A percentile compares a stretch with the other conserved stretches of the same genome.
phyloP scores from a whole-genome alignment of 2,329 filamentous ascomycete genomes.

The Aspergillus sp. region DNA sequence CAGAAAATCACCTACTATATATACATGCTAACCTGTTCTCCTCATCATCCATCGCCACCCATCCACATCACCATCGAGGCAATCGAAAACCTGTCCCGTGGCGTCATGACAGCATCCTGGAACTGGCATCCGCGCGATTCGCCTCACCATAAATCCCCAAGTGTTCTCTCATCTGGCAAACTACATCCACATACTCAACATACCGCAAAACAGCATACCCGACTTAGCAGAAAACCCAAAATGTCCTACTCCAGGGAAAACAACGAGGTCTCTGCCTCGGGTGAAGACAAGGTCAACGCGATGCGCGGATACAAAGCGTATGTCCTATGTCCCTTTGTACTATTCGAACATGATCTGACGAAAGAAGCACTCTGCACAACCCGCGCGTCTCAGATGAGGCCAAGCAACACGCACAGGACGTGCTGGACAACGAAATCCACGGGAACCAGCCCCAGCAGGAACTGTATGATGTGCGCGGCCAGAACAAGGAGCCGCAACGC shows the following conservation, averaged over 20 bases:
- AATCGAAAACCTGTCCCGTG: not conserved
- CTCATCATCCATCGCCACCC: no score
- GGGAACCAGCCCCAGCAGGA: constrained; percentile 10
- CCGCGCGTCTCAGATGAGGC: constrained; percentile 14
- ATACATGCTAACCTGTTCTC: no score
- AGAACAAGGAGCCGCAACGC: constrained; percentile 7
- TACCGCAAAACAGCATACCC: not conserved
- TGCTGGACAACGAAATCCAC: constrained; percentile 13
- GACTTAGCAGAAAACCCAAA: not conserved
- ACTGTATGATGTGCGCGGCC: constrained; percentile 2
- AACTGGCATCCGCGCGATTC: not conserved
- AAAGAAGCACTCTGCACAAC: constrained; percentile 8
- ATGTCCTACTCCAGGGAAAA: constrained; percentile 8
- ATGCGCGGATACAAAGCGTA: constrained; percentile 14
- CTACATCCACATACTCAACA: not conserved
- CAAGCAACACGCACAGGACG: constrained; percentile 16
- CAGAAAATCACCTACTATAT: no score
- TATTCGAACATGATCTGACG: not conserved
- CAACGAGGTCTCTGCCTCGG: constrained; percentile 6
- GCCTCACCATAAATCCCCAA: not conserved
- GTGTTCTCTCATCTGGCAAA: not conserved
- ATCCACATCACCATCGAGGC: no score
- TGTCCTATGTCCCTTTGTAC: not conserved
- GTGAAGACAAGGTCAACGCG: constrained; percentile 10
- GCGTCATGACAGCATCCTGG: constrained; percentile 4